Conservation (phyloP, 345 rosid genomes). For the Iberis pinnata region DNA sequence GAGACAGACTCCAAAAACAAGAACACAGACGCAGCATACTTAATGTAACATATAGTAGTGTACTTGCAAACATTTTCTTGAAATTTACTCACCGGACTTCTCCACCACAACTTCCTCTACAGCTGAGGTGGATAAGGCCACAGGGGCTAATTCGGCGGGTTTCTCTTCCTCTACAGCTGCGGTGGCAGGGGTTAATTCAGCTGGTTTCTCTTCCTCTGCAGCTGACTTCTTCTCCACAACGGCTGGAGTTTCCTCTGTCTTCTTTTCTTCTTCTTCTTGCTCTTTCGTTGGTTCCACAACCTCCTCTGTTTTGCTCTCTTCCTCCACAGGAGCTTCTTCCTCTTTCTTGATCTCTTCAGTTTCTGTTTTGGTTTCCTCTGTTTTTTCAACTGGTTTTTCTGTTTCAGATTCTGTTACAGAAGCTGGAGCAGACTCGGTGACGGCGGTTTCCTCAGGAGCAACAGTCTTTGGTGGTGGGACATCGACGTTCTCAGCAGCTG, state of each 20-base stretch:
- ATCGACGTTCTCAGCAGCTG: conserved; percentile 24
- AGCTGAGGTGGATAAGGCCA: conserved; percentile 8
- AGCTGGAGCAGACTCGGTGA: conserved; percentile 15
- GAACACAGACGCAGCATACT: conserved; percentile 19
- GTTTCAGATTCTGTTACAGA: conserved; percentile 18
- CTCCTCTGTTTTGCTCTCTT: conserved; percentile 19
- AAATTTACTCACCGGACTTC: conserved; percentile 25
- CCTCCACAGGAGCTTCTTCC: conserved; percentile 26
- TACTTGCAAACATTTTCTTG: conserved; percentile 5
- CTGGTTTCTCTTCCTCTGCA: conserved; percentile 12
- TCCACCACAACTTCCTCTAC: conserved; percentile 13
- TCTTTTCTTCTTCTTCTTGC: conserved; percentile 25
- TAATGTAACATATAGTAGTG: conserved; percentile 17
- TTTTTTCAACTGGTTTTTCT: conserved; percentile 12
- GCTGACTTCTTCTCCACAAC: conserved; percentile 22
- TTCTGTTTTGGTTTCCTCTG: conserved; percentile 15
- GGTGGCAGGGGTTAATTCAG: neutral
- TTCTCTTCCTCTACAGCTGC: conserved; percentile 21
- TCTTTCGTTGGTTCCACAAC: conserved; percentile 19
- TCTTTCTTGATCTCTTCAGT: conserved; percentile 22
- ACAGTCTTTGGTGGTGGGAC: conserved; percentile 25
- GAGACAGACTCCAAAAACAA: conserved; percentile 22
- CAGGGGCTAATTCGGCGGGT: conserved; percentile 16
- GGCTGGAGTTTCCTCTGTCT: conserved; percentile 22
- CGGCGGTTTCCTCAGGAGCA: neutral